Conservation (phyloP, 2,329 filamentous ascomycete species). For the Aspergillus glaucus region DNA sequence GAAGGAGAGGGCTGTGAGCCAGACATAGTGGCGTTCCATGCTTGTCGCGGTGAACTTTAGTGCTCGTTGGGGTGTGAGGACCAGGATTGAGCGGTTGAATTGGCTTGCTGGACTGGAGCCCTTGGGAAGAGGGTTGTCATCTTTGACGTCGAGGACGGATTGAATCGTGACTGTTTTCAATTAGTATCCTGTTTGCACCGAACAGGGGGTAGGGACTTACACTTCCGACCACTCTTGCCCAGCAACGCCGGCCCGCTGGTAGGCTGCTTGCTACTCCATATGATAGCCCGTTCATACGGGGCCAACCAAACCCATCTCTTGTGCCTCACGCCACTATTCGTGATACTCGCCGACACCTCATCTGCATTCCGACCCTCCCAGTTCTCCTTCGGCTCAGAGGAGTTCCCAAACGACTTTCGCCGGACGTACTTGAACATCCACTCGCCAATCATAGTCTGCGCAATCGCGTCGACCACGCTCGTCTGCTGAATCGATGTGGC, state of each 20-base stretch:
- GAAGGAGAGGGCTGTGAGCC: constrained; percentile 92
- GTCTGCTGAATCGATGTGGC: constrained; percentile 60
- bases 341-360: constrained; percentile 65
- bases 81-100: constrained; percentile 91
- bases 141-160: constrained; percentile 93
- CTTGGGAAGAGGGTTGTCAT: constrained; percentile 79
- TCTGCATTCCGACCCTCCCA: constrained; percentile 55
- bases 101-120: constrained; percentile 49
- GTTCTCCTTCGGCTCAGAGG: constrained; percentile 44
- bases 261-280: constrained; percentile 98
- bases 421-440: constrained; percentile 47
- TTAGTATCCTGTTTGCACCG: too few species aligned
- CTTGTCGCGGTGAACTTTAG: constrained; percentile 87
- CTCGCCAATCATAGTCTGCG: constrained; percentile 96
- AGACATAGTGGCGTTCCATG: constrained; percentile 83
- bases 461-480: constrained; percentile 90
- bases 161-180: constrained; percentile 70
- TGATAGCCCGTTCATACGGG: constrained; percentile 88
- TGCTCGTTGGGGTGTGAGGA: constrained; percentile 85
- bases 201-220: constrained; percentile 52
- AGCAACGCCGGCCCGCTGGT: constrained; percentile 78
- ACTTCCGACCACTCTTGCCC: constrained; percentile 89
- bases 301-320: constrained; percentile 98
- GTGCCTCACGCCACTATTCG: constrained; percentile 63
- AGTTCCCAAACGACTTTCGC: constrained; percentile 75